Conservation (phyloP, 306 rosid species). For the Crotalaria pallida region DNA sequence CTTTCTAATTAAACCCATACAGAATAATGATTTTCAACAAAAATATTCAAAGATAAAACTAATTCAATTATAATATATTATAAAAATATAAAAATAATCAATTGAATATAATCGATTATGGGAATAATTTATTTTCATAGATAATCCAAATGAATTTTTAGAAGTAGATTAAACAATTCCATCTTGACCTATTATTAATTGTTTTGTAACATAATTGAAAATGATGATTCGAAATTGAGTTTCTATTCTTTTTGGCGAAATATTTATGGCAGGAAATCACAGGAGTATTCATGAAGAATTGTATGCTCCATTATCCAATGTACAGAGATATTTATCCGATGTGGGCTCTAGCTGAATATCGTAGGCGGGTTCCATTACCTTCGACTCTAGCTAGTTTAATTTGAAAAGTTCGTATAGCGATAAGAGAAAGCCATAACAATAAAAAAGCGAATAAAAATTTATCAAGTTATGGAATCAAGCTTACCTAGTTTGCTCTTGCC, state of each 20-base stretch:
- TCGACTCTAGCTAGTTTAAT: constrained; percentile 6
- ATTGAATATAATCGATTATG: too few species aligned
- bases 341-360: constrained; percentile 74
- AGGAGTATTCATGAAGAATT: constrained; percentile 57
- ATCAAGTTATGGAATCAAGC: neutral
- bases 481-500: neutral
- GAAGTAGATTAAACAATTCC: too few species aligned
- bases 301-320: constrained; percentile 67
- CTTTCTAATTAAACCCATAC: too few species aligned
- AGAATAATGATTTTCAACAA: too few species aligned
- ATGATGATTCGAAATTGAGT: neutral
- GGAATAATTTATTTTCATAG: too few species aligned
- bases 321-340: constrained; percentile 66
- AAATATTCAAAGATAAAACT: too few species aligned
- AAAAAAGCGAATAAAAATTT: neutral
- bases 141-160: too few species aligned
- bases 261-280: constrained; percentile 40
- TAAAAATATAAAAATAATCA: too few species aligned
- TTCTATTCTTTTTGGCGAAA: neutral
- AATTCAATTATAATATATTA: too few species aligned
- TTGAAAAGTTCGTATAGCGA: neutral
- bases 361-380: constrained; percentile 51
- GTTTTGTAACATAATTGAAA: neutral
- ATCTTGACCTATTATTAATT: neutral
- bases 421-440: neutral